Conservation (phyloP, 495 filamentous ascomycete genomes). For the Filosporella fistucella region DNA sequence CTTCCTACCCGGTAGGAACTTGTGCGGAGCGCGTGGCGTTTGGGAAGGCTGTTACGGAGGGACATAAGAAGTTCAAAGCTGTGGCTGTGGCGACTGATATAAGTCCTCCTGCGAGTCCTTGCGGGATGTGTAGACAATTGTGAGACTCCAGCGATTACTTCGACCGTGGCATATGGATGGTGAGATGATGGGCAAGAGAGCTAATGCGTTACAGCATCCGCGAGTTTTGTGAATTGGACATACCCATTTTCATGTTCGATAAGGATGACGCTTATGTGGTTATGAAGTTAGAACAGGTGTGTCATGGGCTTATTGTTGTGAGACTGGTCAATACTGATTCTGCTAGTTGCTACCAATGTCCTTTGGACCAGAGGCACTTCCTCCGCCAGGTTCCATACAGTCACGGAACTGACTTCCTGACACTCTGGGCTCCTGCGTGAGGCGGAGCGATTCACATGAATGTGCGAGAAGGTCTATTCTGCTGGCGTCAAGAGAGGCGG, state of each 20-base stretch:
- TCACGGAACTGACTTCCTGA: conserved; percentile 12
- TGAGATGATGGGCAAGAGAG: neutral
- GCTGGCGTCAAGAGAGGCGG: too few species aligned
- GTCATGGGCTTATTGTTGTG: conserved; percentile 39
- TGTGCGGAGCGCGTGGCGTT: conserved; percentile 92
- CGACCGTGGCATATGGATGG: neutral
- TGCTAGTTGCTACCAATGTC: conserved; percentile 57
- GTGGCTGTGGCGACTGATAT: conserved; percentile 85
- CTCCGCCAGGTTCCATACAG: conserved; percentile 24
- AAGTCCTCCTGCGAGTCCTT: conserved; percentile 62
- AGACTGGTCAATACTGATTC: conserved; percentile 75
- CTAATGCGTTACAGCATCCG: conserved; percentile 53
- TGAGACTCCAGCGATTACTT: too few species aligned
- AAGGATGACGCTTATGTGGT: conserved; percentile 62
- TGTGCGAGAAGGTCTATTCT: too few species aligned
- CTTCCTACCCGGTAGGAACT: conserved; percentile 82
- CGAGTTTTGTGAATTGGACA: conserved; percentile 64
- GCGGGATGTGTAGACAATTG: conserved; percentile 66
- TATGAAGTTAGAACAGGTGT: conserved; percentile 56
- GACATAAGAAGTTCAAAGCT: conserved; percentile 69
- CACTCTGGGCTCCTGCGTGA: too few species aligned
- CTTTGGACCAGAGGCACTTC: conserved; percentile 61
- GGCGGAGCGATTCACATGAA: too few species aligned
- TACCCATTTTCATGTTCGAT: conserved; percentile 91
- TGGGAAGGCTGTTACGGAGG: conserved; percentile 70